Evolutionary conservation across 495 filamentous ascomycete species (phyloP), one percentile per base, ranked within the genome.

Genomic region (Penicillium macrosclerotiorum): DNA sequence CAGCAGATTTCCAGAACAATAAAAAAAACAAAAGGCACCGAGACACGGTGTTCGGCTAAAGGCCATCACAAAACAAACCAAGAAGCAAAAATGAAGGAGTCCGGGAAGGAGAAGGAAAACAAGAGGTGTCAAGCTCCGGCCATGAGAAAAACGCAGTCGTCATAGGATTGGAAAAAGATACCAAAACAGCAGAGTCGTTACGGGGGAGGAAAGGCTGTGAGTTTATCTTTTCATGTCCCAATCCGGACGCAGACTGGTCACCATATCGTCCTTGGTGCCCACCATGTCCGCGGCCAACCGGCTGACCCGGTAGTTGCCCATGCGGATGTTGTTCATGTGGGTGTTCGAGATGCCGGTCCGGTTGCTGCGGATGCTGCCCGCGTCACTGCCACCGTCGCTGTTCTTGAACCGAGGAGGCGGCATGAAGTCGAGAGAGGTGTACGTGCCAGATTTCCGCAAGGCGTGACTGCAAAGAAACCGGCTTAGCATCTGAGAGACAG

Each of bases 391-490:
- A 42, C 67, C 71, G 38, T 90, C 88, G 37, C 67, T 68, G 52
- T 85, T 85, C 64, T 78, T 86, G 68, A 95, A 92, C 41, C 88
- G 85, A 40, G 85, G 82, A 30, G 90, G 92, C 19, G 92, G 91
- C n/a, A 91, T 90, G 64, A 98, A 98, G 69, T 97, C 94, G 22
- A 98, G 79, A 8, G 72, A 84, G 2, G 91, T 95, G 62, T 88
- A 98, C 4, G 90, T 88, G 52, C 84, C 80, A 3, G 91, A 96
- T 62, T 93, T 96, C 53, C 89, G 84, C 40, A 98, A 80, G 35
- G 83, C 66, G 68, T 96, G 88, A 14, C 89, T 93, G 49, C 25
- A 5, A 27, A 20, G 11, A 37, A 33, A 30, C 14, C 9, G 13
- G 11, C 47, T 74, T 54, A 77, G 68, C 45, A 43, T 32, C 16